Conservation (phyloP, 192 early-diverging fungal genomes). For the Entomortierella chlamydospora region DNA sequence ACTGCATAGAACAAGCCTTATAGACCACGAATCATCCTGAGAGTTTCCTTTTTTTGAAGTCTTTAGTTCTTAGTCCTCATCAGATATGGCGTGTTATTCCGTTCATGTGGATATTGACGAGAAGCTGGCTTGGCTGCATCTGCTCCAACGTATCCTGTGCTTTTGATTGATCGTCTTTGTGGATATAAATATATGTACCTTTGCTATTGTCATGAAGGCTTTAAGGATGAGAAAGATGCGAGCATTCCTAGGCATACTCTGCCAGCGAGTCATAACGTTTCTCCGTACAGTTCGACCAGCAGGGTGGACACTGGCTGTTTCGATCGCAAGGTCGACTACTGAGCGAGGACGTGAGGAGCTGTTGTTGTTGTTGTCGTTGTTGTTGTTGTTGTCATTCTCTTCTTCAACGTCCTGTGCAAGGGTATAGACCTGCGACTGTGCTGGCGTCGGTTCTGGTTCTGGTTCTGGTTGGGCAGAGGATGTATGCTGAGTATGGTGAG, state of each 20-base stretch:
- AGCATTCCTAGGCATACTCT: slow-evolving; percentile 53
- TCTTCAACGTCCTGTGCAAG: not conserved
- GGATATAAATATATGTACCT: slow-evolving; percentile 28
- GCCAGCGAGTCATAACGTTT: slow-evolving; percentile 56
- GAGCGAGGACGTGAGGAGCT: slow-evolving; percentile 24
- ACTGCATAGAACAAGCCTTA: not conserved
- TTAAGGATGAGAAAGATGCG: slow-evolving; percentile 52
- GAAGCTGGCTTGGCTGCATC: too few species aligned
- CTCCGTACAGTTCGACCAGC: slow-evolving; percentile 57
- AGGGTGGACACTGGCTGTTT: slow-evolving; percentile 21
- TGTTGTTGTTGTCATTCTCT: not conserved
- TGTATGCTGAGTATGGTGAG: too few species aligned
- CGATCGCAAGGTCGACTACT: slow-evolving; percentile 33
- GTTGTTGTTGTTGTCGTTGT: slow-evolving; percentile 1
- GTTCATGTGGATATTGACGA: too few species aligned
- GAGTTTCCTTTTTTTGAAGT: too few species aligned
- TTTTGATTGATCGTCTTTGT: too few species aligned
- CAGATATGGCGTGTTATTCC: too few species aligned
- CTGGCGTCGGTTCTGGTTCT: too few species aligned
- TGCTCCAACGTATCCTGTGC: too few species aligned
- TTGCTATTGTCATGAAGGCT: slow-evolving; percentile 33
- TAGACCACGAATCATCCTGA: too few species aligned
- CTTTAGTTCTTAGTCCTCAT: too few species aligned
- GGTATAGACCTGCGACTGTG: not conserved
- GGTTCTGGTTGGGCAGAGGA: too few species aligned